Conservation (phyloP, 495 filamentous ascomycete species). For the Tuber indicum region DNA sequence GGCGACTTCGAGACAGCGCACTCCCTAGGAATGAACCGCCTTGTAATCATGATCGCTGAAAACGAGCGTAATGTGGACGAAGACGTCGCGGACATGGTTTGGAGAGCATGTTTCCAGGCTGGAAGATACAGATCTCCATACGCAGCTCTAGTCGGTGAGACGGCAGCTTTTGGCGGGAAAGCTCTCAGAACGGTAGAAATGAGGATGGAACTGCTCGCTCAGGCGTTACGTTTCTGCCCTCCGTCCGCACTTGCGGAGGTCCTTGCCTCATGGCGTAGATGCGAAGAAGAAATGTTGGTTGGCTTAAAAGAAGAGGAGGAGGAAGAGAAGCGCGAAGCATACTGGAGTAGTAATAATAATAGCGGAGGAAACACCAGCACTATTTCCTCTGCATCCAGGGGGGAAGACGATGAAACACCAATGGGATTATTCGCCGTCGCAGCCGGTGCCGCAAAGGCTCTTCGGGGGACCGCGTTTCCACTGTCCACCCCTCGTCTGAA, state of each 20-base stretch:
- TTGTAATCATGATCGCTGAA: constrained; percentile 45
- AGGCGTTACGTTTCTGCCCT: constrained; percentile 75
- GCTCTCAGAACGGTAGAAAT: constrained; percentile 52
- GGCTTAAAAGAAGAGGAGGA: constrained; percentile 65
- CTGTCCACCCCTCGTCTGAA: constrained; percentile 10
- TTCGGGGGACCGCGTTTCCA: constrained; percentile 32
- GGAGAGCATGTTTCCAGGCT: constrained; percentile 85
- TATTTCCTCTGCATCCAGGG: constrained; percentile 34
- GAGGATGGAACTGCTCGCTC: constrained; percentile 82
- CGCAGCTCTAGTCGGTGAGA: constrained; percentile 32
- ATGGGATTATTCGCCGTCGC: constrained; percentile 94
- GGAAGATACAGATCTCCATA: constrained; percentile 63
- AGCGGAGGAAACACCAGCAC: constrained; percentile 25
- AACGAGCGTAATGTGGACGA: constrained; percentile 39
- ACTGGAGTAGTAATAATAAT: constrained; percentile 23
- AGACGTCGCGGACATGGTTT: constrained; percentile 66
- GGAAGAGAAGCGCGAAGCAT: constrained; percentile 62
- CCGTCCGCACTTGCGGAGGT: constrained; percentile 74
- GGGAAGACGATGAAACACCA: constrained; percentile 63
- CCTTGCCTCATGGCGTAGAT: constrained; percentile 72
- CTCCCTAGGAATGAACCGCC: constrained; percentile 74
- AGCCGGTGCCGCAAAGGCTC: constrained; percentile 67
- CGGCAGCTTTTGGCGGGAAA: constrained; percentile 52
- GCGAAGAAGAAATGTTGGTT: constrained; percentile 74
- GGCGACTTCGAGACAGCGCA: constrained; percentile 97